Evolutionary conservation across 441 rosid genomes (phyloP), one percentile per base, ranked within the genome.

Genomic region (Syzygium syzygioides): DNA sequence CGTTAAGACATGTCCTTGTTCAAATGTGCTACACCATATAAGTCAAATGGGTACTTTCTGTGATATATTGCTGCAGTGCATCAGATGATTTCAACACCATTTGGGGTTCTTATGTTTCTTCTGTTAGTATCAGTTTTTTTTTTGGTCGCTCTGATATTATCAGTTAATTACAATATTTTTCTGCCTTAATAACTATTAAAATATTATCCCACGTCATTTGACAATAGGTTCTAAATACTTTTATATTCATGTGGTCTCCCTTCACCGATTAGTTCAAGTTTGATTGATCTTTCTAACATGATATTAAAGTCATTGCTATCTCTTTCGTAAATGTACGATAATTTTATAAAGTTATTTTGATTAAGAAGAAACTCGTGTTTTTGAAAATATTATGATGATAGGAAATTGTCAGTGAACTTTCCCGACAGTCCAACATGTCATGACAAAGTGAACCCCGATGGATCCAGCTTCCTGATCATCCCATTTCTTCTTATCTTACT

Each of bases 381-480:
- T 26, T 30, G 11, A 86, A 20, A 64, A 23, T 17, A 48, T 26
- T 52, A 15, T 9, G 37, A 34, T 52, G 9, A 56, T 25, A 45
- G 26, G 11, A 45, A 64, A 18, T 83, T 62, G 37, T 30, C 18
- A 30, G 48, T 7, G 11, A 9, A 23, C 6, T 45, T 91, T 93
- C 97, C 96, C 41, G 94, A 87, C 89, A 91, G 14, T 55, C 95
- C 95, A 30, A 94, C 90, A 89, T 94, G 96, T 89, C 91, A 79
- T 12, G 97, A 94, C 64, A 93, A 71, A 3, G 97, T 96, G 66
- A 94, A 93, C 32, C 94, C 96, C 94, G 94, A 84, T 6, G 94
- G 88, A 48, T 95, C 95, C 48, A 94, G 88, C 87, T 94, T 95
- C 88, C 93, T 92, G n/a, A 94, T 71, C 89, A 89, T 90, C 45